These are phyloP conservation scores for Rhazya stricta DNA, from an alignment of 257 asterid species.

Conservation along the genomic window DNA sequence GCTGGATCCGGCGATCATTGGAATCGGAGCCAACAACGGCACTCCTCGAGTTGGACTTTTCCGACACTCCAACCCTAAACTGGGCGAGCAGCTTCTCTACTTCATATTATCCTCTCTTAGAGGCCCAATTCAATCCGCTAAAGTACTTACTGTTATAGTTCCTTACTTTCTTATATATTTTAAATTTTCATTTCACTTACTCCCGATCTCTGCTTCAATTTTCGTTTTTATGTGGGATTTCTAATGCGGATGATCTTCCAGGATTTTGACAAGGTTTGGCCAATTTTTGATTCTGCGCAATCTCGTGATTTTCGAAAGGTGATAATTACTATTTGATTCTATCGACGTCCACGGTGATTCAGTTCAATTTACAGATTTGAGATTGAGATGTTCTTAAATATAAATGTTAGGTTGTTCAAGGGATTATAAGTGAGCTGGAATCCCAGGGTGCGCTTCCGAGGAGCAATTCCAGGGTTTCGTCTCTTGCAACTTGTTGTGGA, in stretches of 20 bases:
- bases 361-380: slow-evolving; percentile 13
- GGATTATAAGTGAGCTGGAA: slow-evolving; percentile 96
- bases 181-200: neutral
- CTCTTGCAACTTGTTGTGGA: slow-evolving; percentile 99
- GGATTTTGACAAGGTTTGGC: slow-evolving; percentile 99
- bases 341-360: slow-evolving; percentile 7
- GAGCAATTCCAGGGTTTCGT: slow-evolving; percentile 98
- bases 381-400: neutral
- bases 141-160: slow-evolving; percentile 40
- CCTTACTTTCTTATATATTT: neutral
- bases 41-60: slow-evolving; percentile 85
- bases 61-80: slow-evolving; percentile 97
- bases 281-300: slow-evolving; percentile 97
- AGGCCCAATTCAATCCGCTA: slow-evolving; percentile 94
- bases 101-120: slow-evolving; percentile 91
- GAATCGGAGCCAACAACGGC: slow-evolving; percentile 79
- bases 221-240: slow-evolving; percentile 13
- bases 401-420: slow-evolving; percentile 77
- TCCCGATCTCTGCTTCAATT: neutral
- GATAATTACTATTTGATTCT: slow-evolving; percentile 5
- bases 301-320: slow-evolving; percentile 99
- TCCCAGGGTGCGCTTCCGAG: slow-evolving; percentile 98
- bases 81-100: slow-evolving; percentile 96
- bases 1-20: slow-evolving; percentile 88
- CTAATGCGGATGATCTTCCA: slow-evolving; percentile 30